A percentile compares a stretch with the other conserved stretches of the same genome.
phyloP scores from a whole-genome alignment of 345 rosid species.

The Rhizophora apiculata region DNA sequence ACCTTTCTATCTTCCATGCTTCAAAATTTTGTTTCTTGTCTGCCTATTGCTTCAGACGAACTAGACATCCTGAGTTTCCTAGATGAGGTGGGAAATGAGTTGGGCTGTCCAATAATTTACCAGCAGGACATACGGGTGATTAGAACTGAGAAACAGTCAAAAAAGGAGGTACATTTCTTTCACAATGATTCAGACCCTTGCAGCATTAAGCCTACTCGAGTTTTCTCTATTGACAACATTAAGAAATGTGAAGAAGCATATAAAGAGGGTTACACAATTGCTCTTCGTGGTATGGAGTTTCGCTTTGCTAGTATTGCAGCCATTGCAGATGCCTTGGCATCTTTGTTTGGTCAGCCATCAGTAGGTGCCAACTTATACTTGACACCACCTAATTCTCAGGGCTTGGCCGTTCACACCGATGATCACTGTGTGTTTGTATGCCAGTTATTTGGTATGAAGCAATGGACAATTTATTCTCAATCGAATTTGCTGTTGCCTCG shows the following conservation, averaged over 20 bases:
- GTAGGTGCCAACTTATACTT: slow-evolving; percentile 59
- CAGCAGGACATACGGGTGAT: slow-evolving; percentile 53
- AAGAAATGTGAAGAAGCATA: slow-evolving; percentile 47
- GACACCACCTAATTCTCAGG: slow-evolving; percentile 63
- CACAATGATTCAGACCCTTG: slow-evolving; percentile 12
- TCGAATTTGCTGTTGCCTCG: slow-evolving; percentile 43
- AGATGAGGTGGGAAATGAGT: slow-evolving; percentile 38
- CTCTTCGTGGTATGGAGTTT: slow-evolving; percentile 56
- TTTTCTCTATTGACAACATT: slow-evolving; percentile 26
- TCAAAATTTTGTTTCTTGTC: slow-evolving; percentile 39
- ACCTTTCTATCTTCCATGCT: slow-evolving; percentile 36
- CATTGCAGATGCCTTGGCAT: slow-evolving; percentile 48
- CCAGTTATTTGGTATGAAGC: slow-evolving; percentile 50
- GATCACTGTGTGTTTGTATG: slow-evolving; percentile 67
- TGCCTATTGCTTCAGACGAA: slow-evolving; percentile 55
- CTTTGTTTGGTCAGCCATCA: slow-evolving; percentile 64
- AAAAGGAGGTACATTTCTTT: slow-evolving; percentile 44
- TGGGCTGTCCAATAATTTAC: slow-evolving; percentile 46
- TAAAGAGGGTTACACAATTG: slow-evolving; percentile 50
- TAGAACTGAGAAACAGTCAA: slow-evolving; percentile 39
- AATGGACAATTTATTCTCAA: slow-evolving; percentile 41
- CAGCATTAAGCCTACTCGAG: slow-evolving; percentile 10
- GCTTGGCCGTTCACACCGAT: slow-evolving; percentile 53
- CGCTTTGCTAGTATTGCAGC: slow-evolving; percentile 42
- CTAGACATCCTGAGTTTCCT: slow-evolving; percentile 45